These are phyloP conservation scores for Crithidia thermophila DNA, from an alignment of 208 protist genomes.

Conservation along the genomic window DNA sequence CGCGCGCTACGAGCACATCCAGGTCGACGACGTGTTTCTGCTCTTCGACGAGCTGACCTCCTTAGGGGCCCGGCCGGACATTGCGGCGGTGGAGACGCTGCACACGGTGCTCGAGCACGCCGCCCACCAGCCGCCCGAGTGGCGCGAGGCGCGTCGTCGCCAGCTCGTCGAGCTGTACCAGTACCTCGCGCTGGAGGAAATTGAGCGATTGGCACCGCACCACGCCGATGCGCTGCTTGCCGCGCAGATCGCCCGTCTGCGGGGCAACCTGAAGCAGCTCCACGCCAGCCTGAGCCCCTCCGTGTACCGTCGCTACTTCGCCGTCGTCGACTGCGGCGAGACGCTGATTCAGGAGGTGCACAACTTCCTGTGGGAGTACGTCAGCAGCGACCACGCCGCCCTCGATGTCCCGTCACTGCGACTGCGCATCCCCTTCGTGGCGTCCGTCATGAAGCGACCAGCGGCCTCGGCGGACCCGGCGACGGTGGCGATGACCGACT, in stretches of 20 bases:
- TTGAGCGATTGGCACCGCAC: conserved; percentile 64
- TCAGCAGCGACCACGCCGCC: conserved; percentile 67
- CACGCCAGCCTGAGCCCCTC: conserved; percentile 60
- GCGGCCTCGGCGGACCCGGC: conserved; percentile 27
- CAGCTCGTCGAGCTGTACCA: conserved; percentile 89
- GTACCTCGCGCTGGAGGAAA: conserved; percentile 69
- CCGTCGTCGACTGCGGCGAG: conserved; percentile 47
- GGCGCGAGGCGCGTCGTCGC: conserved; percentile 78
- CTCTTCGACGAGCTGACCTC: conserved; percentile 82
- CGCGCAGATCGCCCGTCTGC: conserved; percentile 65
- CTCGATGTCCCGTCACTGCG: conserved; percentile 71
- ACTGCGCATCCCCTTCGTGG: conserved; percentile 77
- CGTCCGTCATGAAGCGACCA: conserved; percentile 68
- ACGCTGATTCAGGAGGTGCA: conserved; percentile 72
- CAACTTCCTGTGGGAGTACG: conserved; percentile 89
- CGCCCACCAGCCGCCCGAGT: conserved; percentile 66
- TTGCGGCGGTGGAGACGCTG: conserved; percentile 78
- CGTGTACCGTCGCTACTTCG: conserved; percentile 76
- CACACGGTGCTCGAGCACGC: conserved; percentile 90
- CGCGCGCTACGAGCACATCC: conserved; percentile 81
- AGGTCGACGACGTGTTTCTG: conserved; percentile 83
- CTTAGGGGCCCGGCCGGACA: conserved; percentile 78
- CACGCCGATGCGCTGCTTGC: conserved; percentile 61
- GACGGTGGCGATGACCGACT: conserved; percentile 44
- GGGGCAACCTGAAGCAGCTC: conserved; percentile 69